Evolutionary conservation across 352 stramenopile genomes (phyloP), one percentile per base, ranked within the genome.

Genomic region (Phytopythium ostracodes): DNA sequence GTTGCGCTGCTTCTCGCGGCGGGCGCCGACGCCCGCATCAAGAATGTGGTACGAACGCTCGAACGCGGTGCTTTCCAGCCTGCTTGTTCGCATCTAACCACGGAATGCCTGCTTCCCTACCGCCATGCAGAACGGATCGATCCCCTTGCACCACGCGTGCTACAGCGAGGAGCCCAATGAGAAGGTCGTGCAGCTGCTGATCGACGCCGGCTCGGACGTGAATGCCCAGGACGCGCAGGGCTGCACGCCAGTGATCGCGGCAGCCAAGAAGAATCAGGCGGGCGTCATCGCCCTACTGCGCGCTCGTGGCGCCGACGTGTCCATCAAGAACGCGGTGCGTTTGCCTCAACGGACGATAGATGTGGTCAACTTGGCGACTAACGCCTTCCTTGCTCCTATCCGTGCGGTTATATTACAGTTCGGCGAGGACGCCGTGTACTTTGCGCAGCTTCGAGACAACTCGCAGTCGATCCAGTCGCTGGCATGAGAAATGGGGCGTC

Each of bases 261-360:
- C 84, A 9, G 77, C 81, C 57, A 91, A 89, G 64, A 90, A 87
- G 63, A 86, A 84, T 56, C 83, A 92, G 68, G 77, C 72, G 6
- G 77, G 84, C 50, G 72, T 73, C 9, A 83, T 90, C 49, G 63
- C 81, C 29, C 77, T 75, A 56, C 58, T 92, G 42, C 72, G 77
- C 29, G 65, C 77, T 10, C 70, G 77, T 6, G 83, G 81, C 20
- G 79, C 83, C 14, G 77, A 90, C 59, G 54, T 63, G 5, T 70
- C 73, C 31, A 59, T 77, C 43, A 77, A 80, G 66, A 88, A 89
- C 40, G 63, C 65, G 50, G 75, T 79, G 53, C 14, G 59, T 62
- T n/a, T 14, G 12, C 27, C 4, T 57, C 14, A 22, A 8, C 22
- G 14, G 38, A 7, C 42, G 42, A 3, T 24, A 7, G 17, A 14